Percentiles rank a stretch among this genome's conserved stretches.
Conservation (phyloP, 352 stramenopile genomes). For the Phytophthora palmivora region DNA sequence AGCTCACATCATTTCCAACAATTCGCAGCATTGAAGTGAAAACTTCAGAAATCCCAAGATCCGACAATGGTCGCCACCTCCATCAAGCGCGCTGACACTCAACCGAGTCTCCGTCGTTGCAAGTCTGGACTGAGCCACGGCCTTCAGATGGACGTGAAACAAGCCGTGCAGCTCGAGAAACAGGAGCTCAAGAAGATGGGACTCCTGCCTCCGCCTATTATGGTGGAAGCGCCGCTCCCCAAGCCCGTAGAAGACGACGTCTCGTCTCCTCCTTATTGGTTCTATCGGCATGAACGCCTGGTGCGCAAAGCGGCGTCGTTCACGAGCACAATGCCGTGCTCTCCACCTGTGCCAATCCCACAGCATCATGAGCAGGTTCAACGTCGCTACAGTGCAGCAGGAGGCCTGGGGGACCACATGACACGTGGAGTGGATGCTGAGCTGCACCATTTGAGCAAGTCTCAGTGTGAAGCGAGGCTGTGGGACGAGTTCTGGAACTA, state of each 20-base stretch:
- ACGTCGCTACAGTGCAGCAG: slow-evolving; percentile 40
- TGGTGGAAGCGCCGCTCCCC: slow-evolving; percentile 2
- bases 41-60: slow-evolving; percentile 10
- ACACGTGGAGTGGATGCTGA: slow-evolving; percentile 19
- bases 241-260: slow-evolving; percentile 16
- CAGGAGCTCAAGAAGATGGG: slow-evolving; percentile 37
- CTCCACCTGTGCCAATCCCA: slow-evolving; percentile 62
- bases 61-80: slow-evolving; percentile 21
- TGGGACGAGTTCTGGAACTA: slow-evolving; percentile 81
- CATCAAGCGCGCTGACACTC: slow-evolving; percentile 5
- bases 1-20: slow-evolving; percentile 13
- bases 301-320: slow-evolving; percentile 45
- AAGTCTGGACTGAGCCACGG: slow-evolving; percentile 30
- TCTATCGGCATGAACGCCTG: slow-evolving; percentile 23
- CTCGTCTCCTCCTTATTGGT: slow-evolving; percentile 23
- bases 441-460: slow-evolving; percentile 22
- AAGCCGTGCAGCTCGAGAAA: slow-evolving; percentile 42
- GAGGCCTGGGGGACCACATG: slow-evolving; percentile 16
- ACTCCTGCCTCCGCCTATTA: slow-evolving; percentile 3
- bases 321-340: slow-evolving; percentile 46
- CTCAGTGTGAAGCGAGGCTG: slow-evolving; percentile 58
- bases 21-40: slow-evolving; percentile 1
- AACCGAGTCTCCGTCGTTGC: slow-evolving; percentile 8
- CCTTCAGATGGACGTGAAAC: slow-evolving; percentile 39
- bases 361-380: slow-evolving; percentile 33